phyloP scores from a whole-genome alignment of 306 rosid species.

The Cucumis melo region DNA sequence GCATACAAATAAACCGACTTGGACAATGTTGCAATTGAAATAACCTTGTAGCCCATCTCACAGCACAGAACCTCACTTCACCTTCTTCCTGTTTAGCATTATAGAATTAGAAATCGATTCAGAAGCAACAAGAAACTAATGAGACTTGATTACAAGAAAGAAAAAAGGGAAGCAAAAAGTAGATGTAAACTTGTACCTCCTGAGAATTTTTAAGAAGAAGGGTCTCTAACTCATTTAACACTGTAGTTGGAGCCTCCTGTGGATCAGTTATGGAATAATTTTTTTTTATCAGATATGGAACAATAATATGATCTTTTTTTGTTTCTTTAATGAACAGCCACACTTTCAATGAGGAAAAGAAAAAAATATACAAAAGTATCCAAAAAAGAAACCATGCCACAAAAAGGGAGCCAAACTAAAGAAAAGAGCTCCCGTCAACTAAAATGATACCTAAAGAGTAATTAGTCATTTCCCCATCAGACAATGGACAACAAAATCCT shows the following conservation, averaged over 20 bases:
- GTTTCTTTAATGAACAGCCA: not conserved
- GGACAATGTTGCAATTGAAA: conserved; percentile 81
- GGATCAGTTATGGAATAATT: conserved; percentile 14
- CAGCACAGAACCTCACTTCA: conserved; percentile 77
- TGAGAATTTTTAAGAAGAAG: conserved; percentile 56
- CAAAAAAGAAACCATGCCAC: not conserved
- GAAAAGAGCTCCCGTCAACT: not conserved
- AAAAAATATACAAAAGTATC: not conserved
- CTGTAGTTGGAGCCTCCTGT: conserved; percentile 63
- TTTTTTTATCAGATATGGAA: conserved; percentile 19
- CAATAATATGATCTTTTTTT: not conserved
- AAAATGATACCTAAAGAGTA: not conserved
- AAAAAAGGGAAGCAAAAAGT: not conserved
- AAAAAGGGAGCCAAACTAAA: not conserved
- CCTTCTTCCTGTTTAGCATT: conserved; percentile 63
- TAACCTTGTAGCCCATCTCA: conserved; percentile 85
- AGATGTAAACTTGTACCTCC: conserved; percentile 35
- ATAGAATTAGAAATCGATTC: conserved; percentile 8
- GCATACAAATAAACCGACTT: conserved; percentile 83
- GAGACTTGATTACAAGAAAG: not conserved
- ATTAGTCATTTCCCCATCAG: not conserved
- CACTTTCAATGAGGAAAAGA: not conserved
- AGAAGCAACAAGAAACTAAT: not conserved
- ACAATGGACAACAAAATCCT: not conserved
- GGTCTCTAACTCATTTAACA: conserved; percentile 64